Evolutionary conservation across 768 basidiomycete species (phyloP).

Genomic region (Trametes cingulata): DNA sequence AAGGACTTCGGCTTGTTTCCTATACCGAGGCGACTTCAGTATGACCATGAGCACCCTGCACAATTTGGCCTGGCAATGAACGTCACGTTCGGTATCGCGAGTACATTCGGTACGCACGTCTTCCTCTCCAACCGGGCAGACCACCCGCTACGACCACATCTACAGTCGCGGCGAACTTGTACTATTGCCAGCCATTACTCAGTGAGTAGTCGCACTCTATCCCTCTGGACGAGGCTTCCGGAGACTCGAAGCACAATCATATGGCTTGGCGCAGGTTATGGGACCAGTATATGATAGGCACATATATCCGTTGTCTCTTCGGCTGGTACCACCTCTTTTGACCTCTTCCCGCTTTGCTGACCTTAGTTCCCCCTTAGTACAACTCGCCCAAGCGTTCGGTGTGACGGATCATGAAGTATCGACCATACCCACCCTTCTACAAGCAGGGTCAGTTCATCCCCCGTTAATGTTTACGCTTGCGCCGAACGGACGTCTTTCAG

Average conservation of each 20-base stretch:
- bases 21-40: slow-evolving; percentile 44
- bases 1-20: slow-evolving; percentile 46
- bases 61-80: slow-evolving; percentile 42
- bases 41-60: slow-evolving; percentile 41
- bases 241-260: background rate
- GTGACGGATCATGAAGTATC: slow-evolving; percentile 40
- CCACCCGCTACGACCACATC: background rate
- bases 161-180: slow-evolving; percentile 70
- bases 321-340: too few species aligned
- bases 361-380: slow-evolving; percentile 18
- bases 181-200: slow-evolving; percentile 81
- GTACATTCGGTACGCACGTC: slow-evolving; percentile 44
- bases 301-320: too few species aligned
- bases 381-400: slow-evolving; percentile 37
- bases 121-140: background rate
- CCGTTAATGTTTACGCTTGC: background rate
- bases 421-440: slow-evolving; percentile 65
- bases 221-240: background rate
- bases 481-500: too few species aligned
- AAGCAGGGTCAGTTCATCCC: slow-evolving; percentile 55
- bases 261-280: background rate
- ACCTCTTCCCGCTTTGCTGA: too few species aligned
- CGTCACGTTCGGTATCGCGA: slow-evolving; percentile 47
- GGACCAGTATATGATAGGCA: background rate
- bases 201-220: slow-evolving; percentile 39